Conservation (phyloP, 345 rosid species). For the Salix exigua region DNA sequence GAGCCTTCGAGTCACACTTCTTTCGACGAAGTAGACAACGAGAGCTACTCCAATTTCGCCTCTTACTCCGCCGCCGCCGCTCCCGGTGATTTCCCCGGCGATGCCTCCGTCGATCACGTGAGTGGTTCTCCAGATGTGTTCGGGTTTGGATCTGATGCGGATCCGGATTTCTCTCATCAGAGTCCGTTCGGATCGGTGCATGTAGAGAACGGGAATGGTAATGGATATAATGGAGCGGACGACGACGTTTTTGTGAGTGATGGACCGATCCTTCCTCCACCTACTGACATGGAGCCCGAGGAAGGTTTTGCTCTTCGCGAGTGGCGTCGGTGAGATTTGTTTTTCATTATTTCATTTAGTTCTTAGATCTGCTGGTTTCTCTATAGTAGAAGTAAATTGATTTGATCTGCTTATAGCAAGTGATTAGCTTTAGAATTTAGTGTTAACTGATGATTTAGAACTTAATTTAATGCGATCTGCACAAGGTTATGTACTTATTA, state of each 20-base stretch:
- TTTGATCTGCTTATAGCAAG: neutral
- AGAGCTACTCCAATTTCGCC: constrained; percentile 48
- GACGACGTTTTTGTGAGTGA: constrained; percentile 45
- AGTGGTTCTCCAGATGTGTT: constrained; percentile 42
- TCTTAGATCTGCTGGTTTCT: constrained; percentile 26
- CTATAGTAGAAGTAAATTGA: neutral
- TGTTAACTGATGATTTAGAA: neutral
- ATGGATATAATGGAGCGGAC: constrained; percentile 32
- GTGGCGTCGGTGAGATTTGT: constrained; percentile 68
- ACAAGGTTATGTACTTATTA: neutral
- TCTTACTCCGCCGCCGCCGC: constrained; percentile 26
- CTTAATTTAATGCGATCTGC: neutral
- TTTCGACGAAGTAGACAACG: constrained; percentile 40
- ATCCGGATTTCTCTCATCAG: constrained; percentile 45
- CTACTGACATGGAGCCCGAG: constrained; percentile 57
- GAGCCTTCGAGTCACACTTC: constrained; percentile 32
- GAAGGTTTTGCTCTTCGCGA: constrained; percentile 66
- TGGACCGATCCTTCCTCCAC: constrained; percentile 74
- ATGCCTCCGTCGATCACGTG: constrained; percentile 42
- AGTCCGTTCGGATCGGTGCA: constrained; percentile 46
- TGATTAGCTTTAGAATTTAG: neutral
- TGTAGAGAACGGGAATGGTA: constrained; percentile 53
- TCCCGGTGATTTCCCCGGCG: constrained; percentile 9
- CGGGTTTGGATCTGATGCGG: constrained; percentile 41
- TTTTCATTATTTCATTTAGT: neutral